Percentiles rank a stretch among this genome's conserved stretches.
Evolutionary conservation across 176 grass and related monocot genomes (phyloP).

Genomic region (Phyllostachys edulis): DNA sequence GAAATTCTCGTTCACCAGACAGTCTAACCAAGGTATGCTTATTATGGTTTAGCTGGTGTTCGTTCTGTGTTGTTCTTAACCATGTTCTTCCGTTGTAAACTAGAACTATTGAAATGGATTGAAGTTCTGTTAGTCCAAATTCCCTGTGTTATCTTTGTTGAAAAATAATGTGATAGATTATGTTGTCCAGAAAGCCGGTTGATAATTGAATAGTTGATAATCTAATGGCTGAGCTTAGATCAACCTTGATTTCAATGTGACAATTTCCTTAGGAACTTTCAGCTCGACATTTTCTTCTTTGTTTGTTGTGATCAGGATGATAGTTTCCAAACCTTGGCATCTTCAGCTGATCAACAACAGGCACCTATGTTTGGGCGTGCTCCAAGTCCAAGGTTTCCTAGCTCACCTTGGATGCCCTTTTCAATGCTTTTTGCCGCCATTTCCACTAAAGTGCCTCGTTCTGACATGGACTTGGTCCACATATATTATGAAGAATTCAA

Average conservation of each 20-base stretch:
- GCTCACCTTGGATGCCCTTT: constrained; percentile 86
- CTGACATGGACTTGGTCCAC: constrained; percentile 62
- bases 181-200: not conserved
- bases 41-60: constrained; percentile 10
- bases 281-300: constrained; percentile 6
- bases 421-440: constrained; percentile 81
- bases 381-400: constrained; percentile 30
- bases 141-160: not conserved
- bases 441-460: constrained; percentile 64
- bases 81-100: constrained; percentile 6
- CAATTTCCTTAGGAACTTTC: not conserved
- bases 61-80: not conserved
- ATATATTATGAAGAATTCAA: constrained; percentile 70
- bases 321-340: constrained; percentile 2
- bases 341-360: constrained; percentile 24
- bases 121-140: not conserved
- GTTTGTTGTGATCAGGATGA: constrained; percentile 30
- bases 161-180: not conserved
- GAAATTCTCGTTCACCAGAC: constrained; percentile 47
- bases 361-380: constrained; percentile 28
- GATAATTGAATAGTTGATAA: constrained; percentile 3
- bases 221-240: not conserved
- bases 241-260: not conserved
- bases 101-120: constrained; percentile 1
- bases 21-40: constrained; percentile 51